phyloP scores from a whole-genome alignment of 208 protist genomes.

The Crithidia fasciculata region DNA sequence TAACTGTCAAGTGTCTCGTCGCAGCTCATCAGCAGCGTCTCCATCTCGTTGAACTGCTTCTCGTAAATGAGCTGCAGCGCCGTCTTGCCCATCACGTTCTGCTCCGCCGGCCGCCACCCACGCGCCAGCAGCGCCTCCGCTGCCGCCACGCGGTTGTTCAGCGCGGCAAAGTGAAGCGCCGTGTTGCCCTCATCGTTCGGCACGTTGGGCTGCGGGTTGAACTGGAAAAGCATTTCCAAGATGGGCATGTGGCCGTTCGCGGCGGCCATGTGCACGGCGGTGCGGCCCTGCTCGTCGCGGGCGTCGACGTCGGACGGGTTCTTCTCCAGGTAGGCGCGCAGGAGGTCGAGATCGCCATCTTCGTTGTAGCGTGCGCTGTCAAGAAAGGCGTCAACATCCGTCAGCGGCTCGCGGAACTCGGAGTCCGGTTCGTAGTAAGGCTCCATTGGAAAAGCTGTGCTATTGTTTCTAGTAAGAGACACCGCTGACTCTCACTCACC shows the following conservation, averaged over 20 bases:
- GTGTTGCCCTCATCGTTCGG: constrained; percentile 87
- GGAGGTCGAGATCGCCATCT: constrained; percentile 51
- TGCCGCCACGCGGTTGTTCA: constrained; percentile 81
- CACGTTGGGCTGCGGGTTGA: constrained; percentile 62
- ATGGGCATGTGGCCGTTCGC: constrained; percentile 83
- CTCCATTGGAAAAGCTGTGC: constrained; percentile 10
- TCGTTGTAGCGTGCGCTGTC: constrained; percentile 91
- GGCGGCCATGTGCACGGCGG: constrained; percentile 86
- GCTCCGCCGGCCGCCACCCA: constrained; percentile 63
- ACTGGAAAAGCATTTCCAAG: constrained; percentile 75
- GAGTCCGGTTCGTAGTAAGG: constrained; percentile 48
- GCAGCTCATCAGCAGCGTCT: constrained; percentile 72
- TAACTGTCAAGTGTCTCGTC: constrained; percentile 76
- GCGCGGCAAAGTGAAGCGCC: constrained; percentile 87
- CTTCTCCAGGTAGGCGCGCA: constrained; percentile 53
- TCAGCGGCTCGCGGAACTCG: constrained; percentile 56
- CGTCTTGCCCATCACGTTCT: constrained; percentile 67
- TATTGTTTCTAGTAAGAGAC: neutral
- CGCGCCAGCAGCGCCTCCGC: constrained; percentile 58
- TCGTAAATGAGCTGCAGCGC: constrained; percentile 83
- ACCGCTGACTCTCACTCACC: too few relatives aligned
- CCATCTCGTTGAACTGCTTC: constrained; percentile 86
- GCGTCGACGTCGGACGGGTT: constrained; percentile 64
- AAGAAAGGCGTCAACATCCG: constrained; percentile 76
- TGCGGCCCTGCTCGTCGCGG: constrained; percentile 76